Conservation (phyloP, 306 rosid species). For the Psophocarpus tetragonolobus region DNA sequence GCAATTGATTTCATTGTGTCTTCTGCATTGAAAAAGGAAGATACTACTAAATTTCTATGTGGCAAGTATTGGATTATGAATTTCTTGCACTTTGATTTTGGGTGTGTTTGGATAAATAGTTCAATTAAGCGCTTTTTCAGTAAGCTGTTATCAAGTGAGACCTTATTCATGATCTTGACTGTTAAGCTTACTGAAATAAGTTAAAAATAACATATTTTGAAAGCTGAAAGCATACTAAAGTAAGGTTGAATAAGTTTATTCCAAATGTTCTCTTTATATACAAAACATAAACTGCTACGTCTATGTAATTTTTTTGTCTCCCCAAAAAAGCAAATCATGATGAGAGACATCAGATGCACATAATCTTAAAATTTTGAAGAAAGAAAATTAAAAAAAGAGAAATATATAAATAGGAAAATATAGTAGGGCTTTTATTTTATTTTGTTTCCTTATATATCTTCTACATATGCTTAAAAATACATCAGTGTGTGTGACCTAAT, state of each 20-base stretch:
- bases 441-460: no score
- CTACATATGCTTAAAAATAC: no score
- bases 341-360: neutral
- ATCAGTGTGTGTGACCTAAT: no score
- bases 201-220: neutral
- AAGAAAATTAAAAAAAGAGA: neutral
- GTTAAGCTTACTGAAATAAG: neutral
- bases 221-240: neutral
- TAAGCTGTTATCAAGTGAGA: neutral
- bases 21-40: constrained; percentile 6
- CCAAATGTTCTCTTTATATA: neutral
- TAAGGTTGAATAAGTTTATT: neutral
- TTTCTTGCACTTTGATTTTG: constrained; percentile 20
- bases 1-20: constrained; percentile 2
- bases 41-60: constrained; percentile 1
- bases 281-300: constrained; percentile 7
- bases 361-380: neutral
- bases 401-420: no score
- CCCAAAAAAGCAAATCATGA: neutral
- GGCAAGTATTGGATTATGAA: neutral
- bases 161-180: neutral
- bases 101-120: neutral
- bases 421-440: no score
- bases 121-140: neutral
- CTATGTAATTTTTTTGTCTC: neutral